These are phyloP conservation scores for Westerdykella sp. DNA, from an alignment of 2,329 filamentous ascomycete genomes.

Conservation along the genomic window DNA sequence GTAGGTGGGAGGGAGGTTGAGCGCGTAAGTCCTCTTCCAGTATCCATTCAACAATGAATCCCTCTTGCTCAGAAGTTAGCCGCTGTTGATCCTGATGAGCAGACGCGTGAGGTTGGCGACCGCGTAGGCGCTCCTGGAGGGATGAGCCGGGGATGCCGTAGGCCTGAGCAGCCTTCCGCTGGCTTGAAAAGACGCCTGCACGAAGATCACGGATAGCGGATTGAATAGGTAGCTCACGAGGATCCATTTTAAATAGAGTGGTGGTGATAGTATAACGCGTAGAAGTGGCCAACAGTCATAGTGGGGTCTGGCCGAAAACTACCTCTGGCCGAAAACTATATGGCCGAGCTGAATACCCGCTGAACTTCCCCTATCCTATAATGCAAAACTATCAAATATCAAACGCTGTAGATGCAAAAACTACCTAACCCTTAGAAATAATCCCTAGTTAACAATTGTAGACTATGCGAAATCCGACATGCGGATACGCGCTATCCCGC, in stretches of 20 bases:
- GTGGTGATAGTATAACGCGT: no score
- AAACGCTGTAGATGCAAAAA: no score
- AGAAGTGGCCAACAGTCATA: no score
- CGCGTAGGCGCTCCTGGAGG: neutral
- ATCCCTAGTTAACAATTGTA: no score
- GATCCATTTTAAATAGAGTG: neutral
- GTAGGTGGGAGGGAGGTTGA: neutral
- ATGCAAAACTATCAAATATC: no score
- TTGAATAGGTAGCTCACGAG: neutral
- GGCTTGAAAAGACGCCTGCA: neutral
- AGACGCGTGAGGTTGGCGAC: neutral
- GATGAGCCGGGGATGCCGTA: neutral
- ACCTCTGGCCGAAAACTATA: no score
- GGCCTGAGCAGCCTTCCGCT: neutral
- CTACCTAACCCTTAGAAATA: no score
- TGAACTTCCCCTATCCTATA: no score
- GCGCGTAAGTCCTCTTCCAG: slow-evolving; percentile 1
- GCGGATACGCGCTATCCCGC: no score
- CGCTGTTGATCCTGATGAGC: slow-evolving; percentile 2
- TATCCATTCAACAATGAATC: slow-evolving; percentile 1
- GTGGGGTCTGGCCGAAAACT: no score
- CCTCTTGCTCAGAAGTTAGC: slow-evolving; percentile 1
- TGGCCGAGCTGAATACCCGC: no score
- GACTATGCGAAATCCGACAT: no score
- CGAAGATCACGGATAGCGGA: neutral